Conservation (phyloP, 1,284 basidiomycete species). For the Ganoderma sp. region DNA sequence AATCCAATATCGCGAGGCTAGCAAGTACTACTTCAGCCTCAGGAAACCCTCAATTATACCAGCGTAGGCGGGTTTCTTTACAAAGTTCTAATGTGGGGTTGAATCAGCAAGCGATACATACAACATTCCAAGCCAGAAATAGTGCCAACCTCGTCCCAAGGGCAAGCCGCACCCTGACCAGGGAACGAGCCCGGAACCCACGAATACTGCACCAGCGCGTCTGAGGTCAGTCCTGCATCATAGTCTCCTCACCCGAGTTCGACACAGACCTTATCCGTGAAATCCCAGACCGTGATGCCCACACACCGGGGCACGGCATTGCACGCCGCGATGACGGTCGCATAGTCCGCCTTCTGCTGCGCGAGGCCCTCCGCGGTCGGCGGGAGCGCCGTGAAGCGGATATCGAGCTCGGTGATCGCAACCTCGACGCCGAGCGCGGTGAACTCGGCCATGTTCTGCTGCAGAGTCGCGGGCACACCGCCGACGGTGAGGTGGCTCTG, state of each 20-base stretch:
- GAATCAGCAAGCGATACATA: not conserved
- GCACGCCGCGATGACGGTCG: slow-evolving; percentile 59
- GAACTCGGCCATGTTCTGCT: slow-evolving; percentile 54
- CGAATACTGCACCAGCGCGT: slow-evolving; percentile 44
- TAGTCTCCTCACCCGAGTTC: not conserved
- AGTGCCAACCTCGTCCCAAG: slow-evolving; percentile 52
- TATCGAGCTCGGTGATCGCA: slow-evolving; percentile 65
- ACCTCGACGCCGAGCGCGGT: slow-evolving; percentile 60
- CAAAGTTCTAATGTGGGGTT: slow-evolving; percentile 24
- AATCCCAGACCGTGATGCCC: slow-evolving; percentile 62
- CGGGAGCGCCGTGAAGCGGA: slow-evolving; percentile 58
- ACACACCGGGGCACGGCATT: slow-evolving; percentile 55
- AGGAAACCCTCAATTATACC: slow-evolving; percentile 33
- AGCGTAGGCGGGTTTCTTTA: slow-evolving; percentile 33
- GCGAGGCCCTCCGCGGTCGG: slow-evolving; percentile 51
- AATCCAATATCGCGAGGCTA: too few species aligned
- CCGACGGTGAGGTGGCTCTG: slow-evolving; percentile 62
- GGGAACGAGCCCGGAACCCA: slow-evolving; percentile 58
- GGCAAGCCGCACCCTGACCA: slow-evolving; percentile 55
- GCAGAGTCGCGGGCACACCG: slow-evolving; percentile 50
- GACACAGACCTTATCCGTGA: slow-evolving; percentile 49
- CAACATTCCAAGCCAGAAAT: too few species aligned
- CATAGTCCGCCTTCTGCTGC: slow-evolving; percentile 62
- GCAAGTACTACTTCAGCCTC: not conserved
- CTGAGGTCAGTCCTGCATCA: not conserved